Percentiles rank a stretch among this genome's conserved stretches.
These are phyloP conservation scores for Brassica hybrid DNA, from an alignment of 441 rosid genomes.

Conservation along the genomic window DNA sequence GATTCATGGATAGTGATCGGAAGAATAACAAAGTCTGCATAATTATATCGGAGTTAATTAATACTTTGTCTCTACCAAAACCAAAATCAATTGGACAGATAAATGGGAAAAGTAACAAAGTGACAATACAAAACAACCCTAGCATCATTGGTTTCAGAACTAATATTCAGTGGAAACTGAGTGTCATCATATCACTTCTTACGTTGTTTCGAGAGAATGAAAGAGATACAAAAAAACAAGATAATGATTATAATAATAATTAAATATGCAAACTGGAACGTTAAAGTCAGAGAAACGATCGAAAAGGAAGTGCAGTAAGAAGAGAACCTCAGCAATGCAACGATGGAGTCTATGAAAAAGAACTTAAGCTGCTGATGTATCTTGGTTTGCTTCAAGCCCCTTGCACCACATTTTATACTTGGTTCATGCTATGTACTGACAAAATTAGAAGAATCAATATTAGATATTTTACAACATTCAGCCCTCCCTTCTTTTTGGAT, in stretches of 20 bases:
- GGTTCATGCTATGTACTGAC: background rate
- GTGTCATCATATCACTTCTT: background rate
- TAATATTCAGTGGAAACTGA: background rate
- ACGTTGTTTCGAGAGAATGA: background rate
- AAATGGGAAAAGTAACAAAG: background rate
- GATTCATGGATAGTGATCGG: conserved; percentile 16
- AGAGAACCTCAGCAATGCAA: background rate
- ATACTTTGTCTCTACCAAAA: conserved; percentile 25
- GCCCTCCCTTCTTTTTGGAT: background rate
- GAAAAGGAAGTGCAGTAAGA: background rate
- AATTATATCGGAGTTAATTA: conserved; percentile 48
- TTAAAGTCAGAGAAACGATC: background rate
- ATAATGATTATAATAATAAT: background rate
- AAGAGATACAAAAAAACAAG: background rate
- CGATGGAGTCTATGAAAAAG: background rate
- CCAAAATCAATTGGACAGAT: conserved; percentile 2
- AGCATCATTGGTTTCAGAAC: background rate
- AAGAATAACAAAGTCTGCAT: conserved; percentile 49
- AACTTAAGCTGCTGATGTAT: background rate
- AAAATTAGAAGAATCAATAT: background rate
- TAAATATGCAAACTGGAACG: background rate
- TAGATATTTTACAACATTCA: background rate
- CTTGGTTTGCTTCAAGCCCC: background rate
- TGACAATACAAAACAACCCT: background rate
- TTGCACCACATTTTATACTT: conserved; percentile 3